Base-by-base conservation (phyloP, 495 filamentous ascomycete genomes). In the Xylaria scruposa region DNA sequence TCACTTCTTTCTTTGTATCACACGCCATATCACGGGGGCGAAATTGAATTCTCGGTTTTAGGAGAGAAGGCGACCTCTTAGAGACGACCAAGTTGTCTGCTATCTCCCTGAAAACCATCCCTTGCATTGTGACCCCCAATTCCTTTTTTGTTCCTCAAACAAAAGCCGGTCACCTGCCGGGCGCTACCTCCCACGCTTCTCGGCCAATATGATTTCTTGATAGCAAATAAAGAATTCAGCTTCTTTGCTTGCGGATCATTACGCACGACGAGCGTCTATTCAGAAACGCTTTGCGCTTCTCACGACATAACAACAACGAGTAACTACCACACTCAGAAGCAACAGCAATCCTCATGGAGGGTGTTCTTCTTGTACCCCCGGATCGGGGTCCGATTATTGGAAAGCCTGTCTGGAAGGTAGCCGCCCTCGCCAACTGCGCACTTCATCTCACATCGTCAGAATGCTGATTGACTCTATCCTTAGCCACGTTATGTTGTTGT, bases 341-440 rank as follows among this genome's bases (percentile, higher is more conserved):
- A 42, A 5, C 29, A 4, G 61, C 53, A 21, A 51, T 42, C 26
- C 26, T 46, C 38, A 89, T 90, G 87, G 88, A 90, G 75, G 88
- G 86, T n/a, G 72, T 80, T 68, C 81, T 90, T 74, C 77, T 85
- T 47, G 81, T 85, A 31, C 88, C 88, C 44, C 88, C 88, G 6
- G 88, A 90, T 73, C 80, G 86, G 74, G 82, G 85, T 44, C 83
- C 86, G 54, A 86, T 90, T 71, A 83, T 90, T 53, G 86, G 86
- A 46, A 83, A 83, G 70, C 82, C 88, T 17, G 66, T 85, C 17
- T 90, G 87, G 87, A 90, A 90, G 88, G 88, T 89, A 42, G 51
- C 38, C 31, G 46, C 44, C 42, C 33, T 40, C 63, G 24, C 36
- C 10, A 12, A 67, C 71, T 46, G 38, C 21, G 42, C 75, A 61